Evolutionary conservation across 129 eudicot genomes (phyloP), one percentile per base, ranked within the genome.

Genomic region (Pulicaria dysenterica): DNA sequence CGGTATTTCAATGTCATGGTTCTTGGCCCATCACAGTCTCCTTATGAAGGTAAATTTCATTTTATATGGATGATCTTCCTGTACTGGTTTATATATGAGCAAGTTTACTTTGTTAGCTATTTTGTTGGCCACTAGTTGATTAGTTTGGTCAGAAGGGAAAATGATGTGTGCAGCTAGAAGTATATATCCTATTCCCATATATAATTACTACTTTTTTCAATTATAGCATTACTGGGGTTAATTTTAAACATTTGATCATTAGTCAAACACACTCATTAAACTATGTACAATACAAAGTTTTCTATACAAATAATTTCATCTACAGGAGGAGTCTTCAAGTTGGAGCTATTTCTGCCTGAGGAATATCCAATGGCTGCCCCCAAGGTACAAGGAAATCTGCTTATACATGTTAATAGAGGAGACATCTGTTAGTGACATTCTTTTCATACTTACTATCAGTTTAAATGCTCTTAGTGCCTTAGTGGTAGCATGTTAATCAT

Each of bases 301-400:
- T 24, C 31, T 24, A 24, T 24, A n/a, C 2, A 24, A 24, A 24
- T 0, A 24, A 24, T 24, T 24, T 24, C 31, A 24, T 40, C 8
- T 60, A 42, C 50, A 93, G 98, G 98, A 45, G 98, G 98, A 59
- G 96, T 93, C 60, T 93, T 93, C 62, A 93, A 93, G 85, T 85
- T 93, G 85, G 98, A 93, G 79, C 65, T 93, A 76, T 93, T 93
- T 85, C 71, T 93, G 74, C 98, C 98, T 6, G 98, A 93, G 79
- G 98, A 93, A 74, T 93, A 93, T 60, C 98, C 96, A 39, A 93
- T 93, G 98, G 95, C 98, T 70, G 89, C 98, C 48, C 98, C 98
- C 15, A 93, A 93, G 95, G 98, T 93, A 85, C 54, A 13, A 0
- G 53, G 17, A 7, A 40, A 53, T 34, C 9, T 16, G 7, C 24